Conservation (phyloP, 768 basidiomycete species). For the Boletus eberwhitei region DNA sequence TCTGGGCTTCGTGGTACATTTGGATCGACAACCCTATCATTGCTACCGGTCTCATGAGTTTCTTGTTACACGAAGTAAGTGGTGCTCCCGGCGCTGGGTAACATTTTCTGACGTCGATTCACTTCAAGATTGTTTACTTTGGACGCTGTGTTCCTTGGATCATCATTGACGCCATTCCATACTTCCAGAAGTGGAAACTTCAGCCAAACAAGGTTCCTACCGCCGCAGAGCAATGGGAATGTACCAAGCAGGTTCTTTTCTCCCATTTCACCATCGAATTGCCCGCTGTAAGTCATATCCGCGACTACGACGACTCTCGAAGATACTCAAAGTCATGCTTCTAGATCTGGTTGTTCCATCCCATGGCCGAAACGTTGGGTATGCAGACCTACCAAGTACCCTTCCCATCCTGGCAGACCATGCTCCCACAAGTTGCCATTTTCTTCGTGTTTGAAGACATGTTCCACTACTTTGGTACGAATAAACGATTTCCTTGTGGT, state of each 20-base stretch:
- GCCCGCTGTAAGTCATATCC: constrained; percentile 59
- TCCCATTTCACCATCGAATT: constrained; percentile 96
- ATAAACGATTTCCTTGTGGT: not conserved
- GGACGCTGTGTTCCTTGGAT: constrained; percentile 95
- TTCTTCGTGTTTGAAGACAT: constrained; percentile 97
- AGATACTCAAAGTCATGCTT: not conserved
- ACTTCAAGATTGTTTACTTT: constrained; percentile 84
- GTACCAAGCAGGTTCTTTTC: constrained; percentile 89
- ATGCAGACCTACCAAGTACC: constrained; percentile 94
- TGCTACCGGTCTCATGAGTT: constrained; percentile 92
- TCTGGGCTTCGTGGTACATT: constrained; percentile 85
- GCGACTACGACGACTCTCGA: not conserved
- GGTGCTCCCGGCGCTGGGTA: not conserved
- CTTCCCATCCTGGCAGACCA: constrained; percentile 68
- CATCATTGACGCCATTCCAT: constrained; percentile 90
- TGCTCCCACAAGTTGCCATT: constrained; percentile 73
- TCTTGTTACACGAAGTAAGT: constrained; percentile 89
- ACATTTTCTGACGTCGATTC: not conserved
- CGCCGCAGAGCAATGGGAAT: constrained; percentile 84
- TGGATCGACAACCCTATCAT: constrained; percentile 85
- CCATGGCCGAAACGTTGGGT: constrained; percentile 80
- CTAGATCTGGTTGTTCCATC: constrained; percentile 90
- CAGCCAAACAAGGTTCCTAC: constrained; percentile 86
- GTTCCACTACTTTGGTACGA: constrained; percentile 84
- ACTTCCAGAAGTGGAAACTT: constrained; percentile 92